phyloP scores from a whole-genome alignment of 441 rosid species.

The Hura crepitans region DNA sequence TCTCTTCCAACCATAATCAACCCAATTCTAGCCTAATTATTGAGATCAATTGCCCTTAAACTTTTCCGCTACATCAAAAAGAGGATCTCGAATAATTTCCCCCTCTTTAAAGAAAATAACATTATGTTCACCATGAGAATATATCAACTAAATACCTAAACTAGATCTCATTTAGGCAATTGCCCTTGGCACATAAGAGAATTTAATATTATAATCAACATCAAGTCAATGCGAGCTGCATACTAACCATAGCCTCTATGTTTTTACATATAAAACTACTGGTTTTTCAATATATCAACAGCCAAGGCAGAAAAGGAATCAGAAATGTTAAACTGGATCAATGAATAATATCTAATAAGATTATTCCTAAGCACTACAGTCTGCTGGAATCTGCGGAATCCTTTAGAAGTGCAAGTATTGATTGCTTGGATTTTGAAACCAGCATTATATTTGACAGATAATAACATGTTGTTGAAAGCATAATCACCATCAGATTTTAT shows the following conservation, averaged over 20 bases:
- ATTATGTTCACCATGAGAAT: background rate
- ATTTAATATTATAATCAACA: background rate
- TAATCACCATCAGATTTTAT: background rate
- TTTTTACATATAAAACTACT: background rate
- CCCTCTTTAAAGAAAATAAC: background rate
- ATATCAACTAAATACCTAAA: background rate
- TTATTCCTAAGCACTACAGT: background rate
- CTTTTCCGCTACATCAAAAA: too few relatives aligned
- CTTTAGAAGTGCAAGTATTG: background rate
- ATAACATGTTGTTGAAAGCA: background rate
- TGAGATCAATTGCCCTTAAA: too few relatives aligned
- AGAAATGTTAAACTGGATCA: background rate
- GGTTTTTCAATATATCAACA: conserved; percentile 7
- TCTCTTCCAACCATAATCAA: too few relatives aligned
- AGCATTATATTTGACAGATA: background rate
- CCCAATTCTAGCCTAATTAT: too few relatives aligned
- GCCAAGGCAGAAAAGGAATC: background rate
- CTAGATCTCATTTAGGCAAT: background rate
- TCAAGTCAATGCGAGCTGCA: background rate
- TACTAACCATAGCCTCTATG: background rate
- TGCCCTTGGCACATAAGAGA: background rate
- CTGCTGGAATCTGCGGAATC: background rate
- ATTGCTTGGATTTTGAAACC: background rate
- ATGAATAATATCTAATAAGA: conserved; percentile 1
- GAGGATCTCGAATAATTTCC: background rate